Conservation (phyloP, 1,139 yeast species). For the Kazachstania sp. region DNA sequence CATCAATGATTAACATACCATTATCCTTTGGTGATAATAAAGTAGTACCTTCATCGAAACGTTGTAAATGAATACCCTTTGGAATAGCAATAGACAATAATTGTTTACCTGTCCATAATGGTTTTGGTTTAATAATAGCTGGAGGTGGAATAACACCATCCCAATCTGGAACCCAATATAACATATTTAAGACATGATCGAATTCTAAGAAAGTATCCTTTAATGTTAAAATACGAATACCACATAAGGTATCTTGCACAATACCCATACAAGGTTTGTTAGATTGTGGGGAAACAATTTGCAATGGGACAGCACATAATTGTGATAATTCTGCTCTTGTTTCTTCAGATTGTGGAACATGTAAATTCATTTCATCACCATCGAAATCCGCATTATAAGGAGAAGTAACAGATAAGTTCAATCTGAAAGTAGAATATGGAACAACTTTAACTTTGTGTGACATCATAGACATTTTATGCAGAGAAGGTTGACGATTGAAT, state of each 20-base stretch:
- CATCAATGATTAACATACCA: constrained; percentile 88
- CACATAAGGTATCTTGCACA: constrained; percentile 97
- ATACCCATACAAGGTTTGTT: constrained; percentile 99
- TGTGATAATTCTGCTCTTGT: constrained; percentile 93
- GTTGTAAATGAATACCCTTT: constrained; percentile 85
- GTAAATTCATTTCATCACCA: constrained; percentile 99
- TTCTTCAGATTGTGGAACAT: constrained; percentile 98
- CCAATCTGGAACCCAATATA: constrained; percentile 98
- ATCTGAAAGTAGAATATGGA: constrained; percentile 97
- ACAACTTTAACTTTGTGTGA: constrained; percentile 98
- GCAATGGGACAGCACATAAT: constrained; percentile 93
- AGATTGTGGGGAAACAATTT: constrained; percentile 96
- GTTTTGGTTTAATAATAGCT: constrained; percentile 87
- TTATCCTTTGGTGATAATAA: constrained; percentile 75
- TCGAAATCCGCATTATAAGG: constrained; percentile 99
- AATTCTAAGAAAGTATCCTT: constrained; percentile 83
- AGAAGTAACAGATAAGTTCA: constrained; percentile 79
- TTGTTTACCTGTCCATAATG: constrained; percentile 97
- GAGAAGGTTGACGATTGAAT: constrained; percentile 97
- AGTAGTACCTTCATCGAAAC: constrained; percentile 88
- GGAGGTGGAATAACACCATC: constrained; percentile 98
- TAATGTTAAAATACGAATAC: constrained; percentile 89
- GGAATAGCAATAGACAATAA: constrained; percentile 89
- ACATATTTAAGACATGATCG: constrained; percentile 92
- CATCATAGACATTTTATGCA: constrained; percentile 99